A percentile compares a stretch with the other conserved stretches of the same genome.
Evolutionary conservation across 331 rosid genomes (phyloP).

Genomic region (Prunus yedoensis): DNA sequence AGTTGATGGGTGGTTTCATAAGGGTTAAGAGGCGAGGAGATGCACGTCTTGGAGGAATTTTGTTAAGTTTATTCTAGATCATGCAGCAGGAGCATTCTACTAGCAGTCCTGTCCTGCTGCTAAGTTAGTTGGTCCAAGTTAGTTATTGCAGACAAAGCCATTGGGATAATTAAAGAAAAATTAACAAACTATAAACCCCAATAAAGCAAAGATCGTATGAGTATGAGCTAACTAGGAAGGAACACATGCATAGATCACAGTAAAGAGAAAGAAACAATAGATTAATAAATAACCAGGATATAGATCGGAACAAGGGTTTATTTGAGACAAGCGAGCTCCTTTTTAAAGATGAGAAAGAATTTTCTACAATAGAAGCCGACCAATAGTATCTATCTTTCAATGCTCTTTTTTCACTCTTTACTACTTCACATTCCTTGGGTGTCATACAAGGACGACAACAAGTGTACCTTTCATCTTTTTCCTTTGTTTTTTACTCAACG

Average conservation of each 20-base stretch:
- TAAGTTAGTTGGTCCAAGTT: slow-evolving; percentile 54
- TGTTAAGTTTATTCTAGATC: background rate
- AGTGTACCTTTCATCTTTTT: slow-evolving; percentile 29
- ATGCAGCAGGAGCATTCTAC: background rate
- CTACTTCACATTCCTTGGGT: slow-evolving; percentile 51
- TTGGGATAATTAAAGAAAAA: slow-evolving; percentile 30
- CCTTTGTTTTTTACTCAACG: background rate
- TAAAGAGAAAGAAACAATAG: slow-evolving; percentile 31
- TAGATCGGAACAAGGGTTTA: background rate
- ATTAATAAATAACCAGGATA: background rate
- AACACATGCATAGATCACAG: slow-evolving; percentile 27
- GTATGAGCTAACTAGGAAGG: background rate
- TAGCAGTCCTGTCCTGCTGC: background rate
- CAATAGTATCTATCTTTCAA: slow-evolving; percentile 47
- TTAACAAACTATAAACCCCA: background rate
- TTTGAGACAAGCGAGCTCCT: slow-evolving; percentile 14
- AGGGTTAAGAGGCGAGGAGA: background rate
- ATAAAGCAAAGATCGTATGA: slow-evolving; percentile 19
- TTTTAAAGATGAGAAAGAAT: slow-evolving; percentile 31
- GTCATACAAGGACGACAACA: slow-evolving; percentile 47
- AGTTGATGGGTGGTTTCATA: background rate
- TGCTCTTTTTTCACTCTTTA: slow-evolving; percentile 47
- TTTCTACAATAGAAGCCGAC: slow-evolving; percentile 59
- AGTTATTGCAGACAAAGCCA: slow-evolving; percentile 55
- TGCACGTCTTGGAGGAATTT: background rate